Conservation (phyloP, 2,329 filamentous ascomycete genomes). For the Purpureocillium takamizusanense region DNA sequence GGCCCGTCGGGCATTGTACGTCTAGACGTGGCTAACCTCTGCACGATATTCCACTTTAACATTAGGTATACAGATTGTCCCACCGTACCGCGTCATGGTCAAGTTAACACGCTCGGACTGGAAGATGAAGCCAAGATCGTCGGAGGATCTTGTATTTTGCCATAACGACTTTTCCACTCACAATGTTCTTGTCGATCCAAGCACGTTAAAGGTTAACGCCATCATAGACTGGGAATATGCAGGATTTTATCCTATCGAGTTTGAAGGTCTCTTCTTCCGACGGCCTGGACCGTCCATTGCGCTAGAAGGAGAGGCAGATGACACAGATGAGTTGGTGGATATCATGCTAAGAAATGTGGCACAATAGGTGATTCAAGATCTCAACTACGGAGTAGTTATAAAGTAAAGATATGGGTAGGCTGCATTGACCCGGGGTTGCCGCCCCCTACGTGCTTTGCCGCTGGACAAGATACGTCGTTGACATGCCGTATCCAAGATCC, state of each 20-base stretch:
- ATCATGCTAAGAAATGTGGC: constrained; percentile 5
- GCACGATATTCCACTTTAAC: no score
- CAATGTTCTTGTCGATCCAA: constrained; percentile 8
- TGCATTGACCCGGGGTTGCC: no score
- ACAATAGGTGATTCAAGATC: no score
- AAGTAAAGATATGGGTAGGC: no score
- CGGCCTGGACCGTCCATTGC: constrained; percentile 15
- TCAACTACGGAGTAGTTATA: no score
- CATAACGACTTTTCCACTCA: constrained; percentile 6
- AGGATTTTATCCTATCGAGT: constrained; percentile 21
- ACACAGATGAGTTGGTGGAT: constrained; percentile 6
- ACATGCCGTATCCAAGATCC: no score
- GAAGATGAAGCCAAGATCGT: constrained; percentile 8
- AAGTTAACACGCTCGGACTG: constrained; percentile 1
- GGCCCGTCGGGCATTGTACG: constrained; percentile 8
- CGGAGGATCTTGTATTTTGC: constrained; percentile 10
- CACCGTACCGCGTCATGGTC: constrained; percentile 9
- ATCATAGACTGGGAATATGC: constrained; percentile 29
- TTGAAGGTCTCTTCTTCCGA: constrained; percentile 15
- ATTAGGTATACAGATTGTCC: constrained; percentile 4
- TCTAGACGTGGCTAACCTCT: not conserved
- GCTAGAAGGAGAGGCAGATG: constrained; percentile 14
- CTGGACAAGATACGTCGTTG: no score
- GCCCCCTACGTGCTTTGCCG: no score
- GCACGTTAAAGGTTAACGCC: constrained; percentile 19